Percentiles rank a stretch among this genome's conserved stretches.
These are phyloP conservation scores for Globisporangium spinosum DNA, from an alignment of 352 stramenopile genomes.

Conservation along the genomic window DNA sequence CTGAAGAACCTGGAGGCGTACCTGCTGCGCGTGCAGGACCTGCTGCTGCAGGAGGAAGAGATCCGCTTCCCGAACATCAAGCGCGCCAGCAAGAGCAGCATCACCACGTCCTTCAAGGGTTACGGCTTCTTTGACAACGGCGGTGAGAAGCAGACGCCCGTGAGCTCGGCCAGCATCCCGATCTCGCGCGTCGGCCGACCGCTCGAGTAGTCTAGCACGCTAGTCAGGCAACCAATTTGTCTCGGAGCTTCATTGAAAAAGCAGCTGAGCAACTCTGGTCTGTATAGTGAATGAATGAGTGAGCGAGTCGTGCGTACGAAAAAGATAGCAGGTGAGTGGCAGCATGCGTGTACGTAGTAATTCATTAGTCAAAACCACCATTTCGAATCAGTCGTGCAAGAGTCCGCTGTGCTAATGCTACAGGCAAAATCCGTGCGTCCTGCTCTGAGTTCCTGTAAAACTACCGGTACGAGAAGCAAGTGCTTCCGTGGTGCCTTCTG, in stretches of 20 bases:
- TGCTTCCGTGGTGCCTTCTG: no score
- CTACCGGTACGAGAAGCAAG: no score
- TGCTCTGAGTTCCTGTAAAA: no score
- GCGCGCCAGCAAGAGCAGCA: conserved; percentile 35
- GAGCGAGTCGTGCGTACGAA: no score
- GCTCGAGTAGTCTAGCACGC: not conserved
- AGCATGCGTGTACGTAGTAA: no score
- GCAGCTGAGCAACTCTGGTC: not conserved
- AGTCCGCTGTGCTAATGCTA: no score
- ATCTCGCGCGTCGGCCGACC: conserved; percentile 15
- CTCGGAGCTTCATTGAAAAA: not conserved
- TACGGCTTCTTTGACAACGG: conserved; percentile 79
- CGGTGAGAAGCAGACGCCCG: not conserved
- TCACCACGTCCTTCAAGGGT: conserved; percentile 50
- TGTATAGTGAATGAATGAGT: no score
- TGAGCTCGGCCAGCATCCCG: conserved; percentile 8
- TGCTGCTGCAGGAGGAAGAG: conserved; percentile 75
- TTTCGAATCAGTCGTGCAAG: no score
- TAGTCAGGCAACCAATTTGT: not conserved
- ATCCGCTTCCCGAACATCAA: conserved; percentile 72
- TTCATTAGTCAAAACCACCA: no score
- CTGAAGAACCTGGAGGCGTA: conserved; percentile 82
- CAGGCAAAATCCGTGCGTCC: no score
- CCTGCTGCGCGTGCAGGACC: conserved; percentile 69
- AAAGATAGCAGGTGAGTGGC: no score